Conservation (phyloP, 176 grass and related monocot species). For the Rhynchospora breviuscula region DNA sequence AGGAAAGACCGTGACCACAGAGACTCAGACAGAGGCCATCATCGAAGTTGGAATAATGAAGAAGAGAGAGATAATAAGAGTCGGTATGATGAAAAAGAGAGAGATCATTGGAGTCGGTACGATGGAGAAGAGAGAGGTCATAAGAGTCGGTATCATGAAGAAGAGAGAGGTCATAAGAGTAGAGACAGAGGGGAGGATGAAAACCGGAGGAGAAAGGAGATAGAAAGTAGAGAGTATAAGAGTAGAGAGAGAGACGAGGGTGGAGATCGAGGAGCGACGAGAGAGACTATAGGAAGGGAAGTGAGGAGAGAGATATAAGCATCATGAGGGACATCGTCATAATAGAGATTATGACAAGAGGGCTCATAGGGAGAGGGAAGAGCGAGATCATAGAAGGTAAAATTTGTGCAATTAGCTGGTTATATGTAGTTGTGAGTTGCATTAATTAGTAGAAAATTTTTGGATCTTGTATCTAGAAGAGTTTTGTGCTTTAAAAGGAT, state of each 20-base stretch:
- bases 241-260: slow-evolving; percentile 34
- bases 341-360: slow-evolving; percentile 33
- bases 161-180: slow-evolving; percentile 24
- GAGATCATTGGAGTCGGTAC: slow-evolving; percentile 15
- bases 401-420: neutral
- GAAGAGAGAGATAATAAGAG: neutral
- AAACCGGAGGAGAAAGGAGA: slow-evolving; percentile 30
- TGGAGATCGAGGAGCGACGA: slow-evolving; percentile 22
- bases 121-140: slow-evolving; percentile 32
- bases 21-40: slow-evolving; percentile 21
- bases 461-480: neutral
- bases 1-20: slow-evolving; percentile 22
- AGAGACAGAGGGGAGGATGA: slow-evolving; percentile 34
- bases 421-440: neutral
- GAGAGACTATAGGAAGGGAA: slow-evolving; percentile 27
- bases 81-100: neutral
- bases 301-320: slow-evolving; percentile 33
- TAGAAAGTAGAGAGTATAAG: slow-evolving; percentile 13
- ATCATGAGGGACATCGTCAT: slow-evolving; percentile 27
- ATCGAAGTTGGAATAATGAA: slow-evolving; percentile 28
- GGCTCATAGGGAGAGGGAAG: slow-evolving; percentile 34
- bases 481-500: neutral
- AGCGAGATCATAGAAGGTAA: slow-evolving; percentile 31
- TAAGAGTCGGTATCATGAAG: slow-evolving; percentile 36
- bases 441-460: neutral